A percentile compares a stretch with the other conserved stretches of the same genome.
These are phyloP conservation scores for Quercus berberidifolia DNA, from an alignment of 306 rosid species.

Conservation along the genomic window DNA sequence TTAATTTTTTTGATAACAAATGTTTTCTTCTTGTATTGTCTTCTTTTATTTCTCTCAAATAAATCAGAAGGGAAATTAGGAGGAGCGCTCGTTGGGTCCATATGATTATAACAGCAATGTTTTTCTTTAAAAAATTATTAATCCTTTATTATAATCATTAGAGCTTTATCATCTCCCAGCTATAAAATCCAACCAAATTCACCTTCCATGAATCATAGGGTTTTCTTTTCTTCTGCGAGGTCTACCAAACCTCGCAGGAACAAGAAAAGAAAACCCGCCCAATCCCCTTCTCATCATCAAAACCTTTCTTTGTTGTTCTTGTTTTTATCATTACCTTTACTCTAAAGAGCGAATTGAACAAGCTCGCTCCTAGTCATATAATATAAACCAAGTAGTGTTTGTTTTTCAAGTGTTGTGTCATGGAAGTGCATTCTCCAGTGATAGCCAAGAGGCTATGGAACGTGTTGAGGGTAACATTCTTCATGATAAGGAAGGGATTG, in stretches of 20 bases:
- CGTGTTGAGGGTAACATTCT: slow-evolving; percentile 40
- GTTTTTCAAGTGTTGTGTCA: background rate
- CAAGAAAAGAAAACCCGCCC: slow-evolving; percentile 39
- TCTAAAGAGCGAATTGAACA: background rate
- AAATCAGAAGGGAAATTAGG: background rate
- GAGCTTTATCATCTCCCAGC: background rate
- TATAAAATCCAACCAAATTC: slow-evolving; percentile 35
- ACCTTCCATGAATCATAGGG: slow-evolving; percentile 23
- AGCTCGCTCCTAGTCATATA: background rate
- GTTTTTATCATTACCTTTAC: background rate
- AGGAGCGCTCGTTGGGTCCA: slow-evolving; percentile 27
- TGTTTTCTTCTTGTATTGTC: background rate
- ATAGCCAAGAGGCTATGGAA: slow-evolving; percentile 42
- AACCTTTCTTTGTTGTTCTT: background rate
- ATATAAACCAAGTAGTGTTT: background rate
- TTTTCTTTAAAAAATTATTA: background rate
- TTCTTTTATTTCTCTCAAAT: slow-evolving; percentile 6
- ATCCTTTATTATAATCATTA: background rate
- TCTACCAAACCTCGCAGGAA: slow-evolving; percentile 29
- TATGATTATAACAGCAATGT: slow-evolving; percentile 1
- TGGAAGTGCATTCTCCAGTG: slow-evolving; percentile 29
- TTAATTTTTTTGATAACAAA: background rate
- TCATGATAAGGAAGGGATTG: slow-evolving; percentile 49
- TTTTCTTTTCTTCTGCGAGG: slow-evolving; percentile 51
- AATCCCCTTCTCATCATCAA: background rate